Conservation (phyloP, 495 filamentous ascomycete species). For the Penicillium turbatum region DNA sequence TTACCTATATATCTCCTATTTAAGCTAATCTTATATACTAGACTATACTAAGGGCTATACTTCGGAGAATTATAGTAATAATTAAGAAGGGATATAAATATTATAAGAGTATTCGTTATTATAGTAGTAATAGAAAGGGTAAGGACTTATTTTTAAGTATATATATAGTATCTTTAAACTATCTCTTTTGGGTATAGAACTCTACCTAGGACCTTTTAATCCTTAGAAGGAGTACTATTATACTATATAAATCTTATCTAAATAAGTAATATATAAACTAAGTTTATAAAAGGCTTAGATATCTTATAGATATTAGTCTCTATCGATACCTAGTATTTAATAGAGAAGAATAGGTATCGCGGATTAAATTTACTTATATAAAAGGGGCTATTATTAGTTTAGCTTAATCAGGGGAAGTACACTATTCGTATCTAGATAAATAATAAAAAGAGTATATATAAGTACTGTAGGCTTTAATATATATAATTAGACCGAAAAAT, state of each 20-base stretch:
- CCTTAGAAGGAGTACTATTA: neutral
- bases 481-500: no score
- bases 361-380: no score
- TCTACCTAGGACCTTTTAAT: neutral
- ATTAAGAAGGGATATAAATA: no score
- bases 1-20: neutral
- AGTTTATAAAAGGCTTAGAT: neutral
- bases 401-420: no score
- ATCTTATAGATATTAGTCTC: neutral
- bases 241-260: neutral
- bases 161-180: neutral
- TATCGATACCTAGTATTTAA: neutral
- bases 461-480: no score
- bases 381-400: no score
- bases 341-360: no score
- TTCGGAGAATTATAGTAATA: no score
- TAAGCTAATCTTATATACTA: neutral
- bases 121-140: neutral
- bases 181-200: neutral
- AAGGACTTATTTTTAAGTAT: neutral
- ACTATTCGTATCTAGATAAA: neutral
- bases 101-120: no score
- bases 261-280: conserved; percentile 1
- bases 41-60: no score
- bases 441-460: neutral